Evolutionary conservation across 306 rosid genomes (phyloP), one percentile per base, ranked within the genome.

Genomic region (Delonix regia): DNA sequence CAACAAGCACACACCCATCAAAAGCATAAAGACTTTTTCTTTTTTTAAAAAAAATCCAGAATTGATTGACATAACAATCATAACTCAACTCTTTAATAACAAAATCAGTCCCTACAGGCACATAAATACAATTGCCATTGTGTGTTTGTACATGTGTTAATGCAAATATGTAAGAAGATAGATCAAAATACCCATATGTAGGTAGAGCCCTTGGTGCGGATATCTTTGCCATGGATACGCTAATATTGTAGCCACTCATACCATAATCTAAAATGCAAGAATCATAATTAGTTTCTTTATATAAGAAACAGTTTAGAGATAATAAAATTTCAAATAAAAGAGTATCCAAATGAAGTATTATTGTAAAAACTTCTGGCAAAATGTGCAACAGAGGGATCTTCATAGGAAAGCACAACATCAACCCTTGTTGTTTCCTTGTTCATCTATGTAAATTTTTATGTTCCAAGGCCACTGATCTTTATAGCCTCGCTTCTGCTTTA

Each of bases 401-500:
- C 99, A 76, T 92, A 95, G 10, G 97, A 84, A 73, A 95, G 91
- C 81, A 87, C 83, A 14, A 93, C 99, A 75, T 95, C 99, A 14
- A 14, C 99, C 99, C 84, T 95, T 95, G 85, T 92, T 92, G 45
- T 92, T 91, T 30, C 99, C 99, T 53, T 56, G 81, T 41, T 95
- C 99, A 76, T 95, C 99, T 0, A 94, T 91, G 87, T 95, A 95
- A 63, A 95, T 89, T 84, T 91, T 95, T 73, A 95, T 91, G 75
- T 95, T 95, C 83, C 85, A 95, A 49, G 99, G 99, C 99, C 99
- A 95, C 78, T 95, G 99, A 83, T 95, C 99, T 83, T 92, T 95
- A 81, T 92, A 95, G 28, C 99, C 99, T 80, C 99, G 89, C 85
- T 95, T 95, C 82, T 95, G 99, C 78, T 95, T 95, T 84, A 95